Evolutionary conservation across 805 yeast species (phyloP).

Genomic region (Zygosaccharomyces bisporus): DNA sequence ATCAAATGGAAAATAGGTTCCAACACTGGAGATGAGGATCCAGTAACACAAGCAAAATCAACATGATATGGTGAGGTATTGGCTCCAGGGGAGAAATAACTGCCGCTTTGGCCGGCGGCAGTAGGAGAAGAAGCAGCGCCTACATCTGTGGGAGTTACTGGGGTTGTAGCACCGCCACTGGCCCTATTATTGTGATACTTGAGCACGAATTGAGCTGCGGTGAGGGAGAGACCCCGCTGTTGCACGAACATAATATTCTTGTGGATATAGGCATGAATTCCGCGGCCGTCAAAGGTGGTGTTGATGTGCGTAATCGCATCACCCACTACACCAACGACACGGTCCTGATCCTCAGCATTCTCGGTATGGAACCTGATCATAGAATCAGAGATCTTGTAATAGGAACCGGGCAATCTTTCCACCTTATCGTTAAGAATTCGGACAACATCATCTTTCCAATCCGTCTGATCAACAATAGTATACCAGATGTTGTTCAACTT

Average conservation of each 20-base stretch:
- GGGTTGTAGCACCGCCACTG: constrained; percentile 26
- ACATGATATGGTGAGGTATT: constrained; percentile 26
- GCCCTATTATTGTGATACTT: constrained; percentile 34
- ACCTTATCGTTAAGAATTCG: constrained; percentile 39
- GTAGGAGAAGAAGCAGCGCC: constrained; percentile 13
- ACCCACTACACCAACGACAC: constrained; percentile 68
- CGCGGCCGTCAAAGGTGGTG: constrained; percentile 58
- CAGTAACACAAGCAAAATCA: constrained; percentile 53
- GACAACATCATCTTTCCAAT: constrained; percentile 37
- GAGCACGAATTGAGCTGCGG: constrained; percentile 54
- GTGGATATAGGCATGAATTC: constrained; percentile 74
- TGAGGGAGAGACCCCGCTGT: constrained; percentile 53
- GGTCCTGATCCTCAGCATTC: constrained; percentile 55
- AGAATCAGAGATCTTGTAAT: constrained; percentile 68
- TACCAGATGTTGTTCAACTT: constrained; percentile 58
- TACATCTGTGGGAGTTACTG: constrained; percentile 23
- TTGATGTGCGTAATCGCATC: constrained; percentile 83
- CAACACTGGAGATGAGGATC: constrained; percentile 64
- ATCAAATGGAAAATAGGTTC: constrained; percentile 61
- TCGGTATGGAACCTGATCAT: constrained; percentile 75
- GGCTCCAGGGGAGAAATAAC: constrained; percentile 14
- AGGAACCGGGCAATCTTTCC: constrained; percentile 79
- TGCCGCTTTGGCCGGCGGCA: constrained; percentile 10
- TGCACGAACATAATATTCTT: constrained; percentile 69
- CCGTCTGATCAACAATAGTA: constrained; percentile 53